Evolutionary conservation across 805 yeast genomes (phyloP).

Genomic region (Komagataella ulmi): DNA sequence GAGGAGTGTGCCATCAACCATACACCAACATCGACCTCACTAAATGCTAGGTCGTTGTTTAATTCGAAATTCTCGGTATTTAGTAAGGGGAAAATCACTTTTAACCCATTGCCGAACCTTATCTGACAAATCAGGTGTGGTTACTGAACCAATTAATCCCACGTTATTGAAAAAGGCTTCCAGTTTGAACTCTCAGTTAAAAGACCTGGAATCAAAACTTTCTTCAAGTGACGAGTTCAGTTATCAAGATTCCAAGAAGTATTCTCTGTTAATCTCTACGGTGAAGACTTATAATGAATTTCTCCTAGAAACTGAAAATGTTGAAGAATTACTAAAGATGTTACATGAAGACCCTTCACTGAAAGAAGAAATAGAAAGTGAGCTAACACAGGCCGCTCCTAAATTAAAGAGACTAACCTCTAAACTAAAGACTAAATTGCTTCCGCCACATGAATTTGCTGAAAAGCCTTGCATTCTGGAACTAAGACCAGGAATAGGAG

Average conservation of each 20-base stretch:
- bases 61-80: neutral
- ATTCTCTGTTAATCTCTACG: conserved; percentile 29
- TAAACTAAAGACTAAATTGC: conserved; percentile 38
- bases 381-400: conserved; percentile 34
- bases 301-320: conserved; percentile 15
- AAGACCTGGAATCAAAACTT: conserved; percentile 24
- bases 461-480: conserved; percentile 74
- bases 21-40: neutral
- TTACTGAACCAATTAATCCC: conserved; percentile 26
- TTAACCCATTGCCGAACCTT: neutral
- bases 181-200: conserved; percentile 24
- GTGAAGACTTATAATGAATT: conserved; percentile 28
- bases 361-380: conserved; percentile 47
- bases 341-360: conserved; percentile 25
- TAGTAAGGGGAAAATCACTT: neutral
- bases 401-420: conserved; percentile 26
- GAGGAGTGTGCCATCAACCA: neutral
- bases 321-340: conserved; percentile 20
- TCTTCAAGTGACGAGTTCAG: conserved; percentile 29
- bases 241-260: conserved; percentile 32
- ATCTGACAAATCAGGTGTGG: neutral
- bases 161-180: conserved; percentile 34
- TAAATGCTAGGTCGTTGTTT: neutral
- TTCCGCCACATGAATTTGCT: conserved; percentile 68
- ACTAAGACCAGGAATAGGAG: conserved; percentile 92